phyloP scores from a whole-genome alignment of 352 stramenopile genomes.

The Lagenidium giganteum region DNA sequence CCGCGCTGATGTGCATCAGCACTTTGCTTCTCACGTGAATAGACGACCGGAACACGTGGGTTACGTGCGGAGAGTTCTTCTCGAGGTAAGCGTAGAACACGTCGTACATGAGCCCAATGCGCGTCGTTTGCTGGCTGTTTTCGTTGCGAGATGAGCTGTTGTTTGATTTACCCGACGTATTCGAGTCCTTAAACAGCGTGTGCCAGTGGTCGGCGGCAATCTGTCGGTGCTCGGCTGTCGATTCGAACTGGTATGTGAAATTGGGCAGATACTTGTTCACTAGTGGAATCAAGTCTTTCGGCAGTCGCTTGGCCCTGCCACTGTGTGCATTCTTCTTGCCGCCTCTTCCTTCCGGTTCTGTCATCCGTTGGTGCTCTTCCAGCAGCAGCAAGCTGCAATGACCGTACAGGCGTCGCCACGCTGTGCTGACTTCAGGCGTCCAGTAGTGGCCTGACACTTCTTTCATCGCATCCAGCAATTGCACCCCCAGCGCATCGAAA shows the following conservation, averaged over 20 bases:
- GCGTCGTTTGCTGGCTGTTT: slow-evolving; percentile 14
- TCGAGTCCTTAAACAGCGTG: slow-evolving; percentile 20
- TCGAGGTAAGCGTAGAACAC: slow-evolving; percentile 32
- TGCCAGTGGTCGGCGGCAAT: slow-evolving; percentile 23
- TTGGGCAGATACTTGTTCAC: slow-evolving; percentile 20
- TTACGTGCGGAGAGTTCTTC: slow-evolving; percentile 26
- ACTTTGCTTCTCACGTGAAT: slow-evolving; percentile 69
- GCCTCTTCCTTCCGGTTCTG: too few relatives aligned
- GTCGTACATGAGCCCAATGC: slow-evolving; percentile 27
- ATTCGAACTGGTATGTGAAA: slow-evolving; percentile 27
- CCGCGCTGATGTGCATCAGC: slow-evolving; percentile 74
- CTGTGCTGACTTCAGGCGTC: slow-evolving; percentile 30
- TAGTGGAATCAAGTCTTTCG: slow-evolving; percentile 12
- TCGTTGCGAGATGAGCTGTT: slow-evolving; percentile 34
- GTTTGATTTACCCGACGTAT: too few relatives aligned
- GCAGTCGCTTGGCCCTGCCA: too few relatives aligned
- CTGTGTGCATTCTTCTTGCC: too few relatives aligned
- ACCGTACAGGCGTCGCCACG: slow-evolving; percentile 32
- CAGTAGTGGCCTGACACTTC: slow-evolving; percentile 29
- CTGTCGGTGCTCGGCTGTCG: slow-evolving; percentile 17
- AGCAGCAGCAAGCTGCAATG: slow-evolving; percentile 35
- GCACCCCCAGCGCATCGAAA: slow-evolving; percentile 87
- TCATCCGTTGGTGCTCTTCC: slow-evolving; percentile 12
- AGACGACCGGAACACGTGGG: slow-evolving; percentile 27
- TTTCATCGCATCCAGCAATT: slow-evolving; percentile 74